Base-by-base conservation (phyloP, 2,329 filamentous ascomycete species). In the Diplodia mutila region DNA sequence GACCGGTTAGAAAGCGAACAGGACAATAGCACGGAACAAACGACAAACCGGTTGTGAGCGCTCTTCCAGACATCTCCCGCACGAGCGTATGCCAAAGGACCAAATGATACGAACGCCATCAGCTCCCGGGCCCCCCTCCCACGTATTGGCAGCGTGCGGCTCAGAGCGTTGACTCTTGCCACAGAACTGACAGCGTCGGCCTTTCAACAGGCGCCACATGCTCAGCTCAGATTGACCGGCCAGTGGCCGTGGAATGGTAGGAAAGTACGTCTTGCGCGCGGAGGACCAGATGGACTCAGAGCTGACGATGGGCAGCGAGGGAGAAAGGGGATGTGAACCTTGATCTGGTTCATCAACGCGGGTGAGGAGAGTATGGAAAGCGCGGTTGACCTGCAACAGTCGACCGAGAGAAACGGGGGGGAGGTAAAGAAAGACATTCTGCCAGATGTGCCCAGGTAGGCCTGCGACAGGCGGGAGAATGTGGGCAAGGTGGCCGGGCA, bases 191-290 rank as follows among this genome's bases (percentile, higher is more conserved):
- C 92, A 96, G 66, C 75, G 79, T 34, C 75, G 81, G 57, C 86
- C 85, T 76, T 87, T 89, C 42, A 88, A 83, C 61, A 95, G 81
- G 73, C 86, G 86, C 86, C 92, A 93, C 91, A 94, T 94, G 51
- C 90, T 86, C 70, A 91, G 81, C 77, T 95, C 92, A 51, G 86
- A 86, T 75, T 85, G 86, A 68, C 84, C 85, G 64, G 82, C 80
- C 61, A 94, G 82, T 32, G 91, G 91, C 67, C 84, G 84, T 55
- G 92, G 92, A 81, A 93, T 87, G 71, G 85, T 85, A 29, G 87
- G 87, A 80, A 87, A 86, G 76, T 87, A 89, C 23, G 81, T 79
- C 72, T 88, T 88, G 74, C 91, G 87, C 72, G 91, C 90, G 71
- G 84, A 81, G 75, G 86, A 85, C 91, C 91, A 94, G 73, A 94